Percentiles rank a stretch among this genome's conserved stretches.
phyloP scores from a whole-genome alignment of 306 rosid genomes.

The Cicer judaicum region DNA sequence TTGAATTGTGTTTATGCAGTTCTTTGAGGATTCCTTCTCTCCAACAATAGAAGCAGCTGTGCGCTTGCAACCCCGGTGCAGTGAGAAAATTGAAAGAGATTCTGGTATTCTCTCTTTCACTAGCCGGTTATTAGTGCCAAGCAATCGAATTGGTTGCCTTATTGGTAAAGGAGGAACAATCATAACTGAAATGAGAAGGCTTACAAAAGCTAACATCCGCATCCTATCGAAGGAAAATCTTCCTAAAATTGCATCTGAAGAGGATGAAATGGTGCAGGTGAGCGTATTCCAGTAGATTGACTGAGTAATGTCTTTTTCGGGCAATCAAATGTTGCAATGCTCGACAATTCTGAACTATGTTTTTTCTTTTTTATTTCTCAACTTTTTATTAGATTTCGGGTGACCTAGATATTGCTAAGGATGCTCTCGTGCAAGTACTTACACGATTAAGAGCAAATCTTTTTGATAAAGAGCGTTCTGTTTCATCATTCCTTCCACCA shows the following conservation, averaged over 20 bases:
- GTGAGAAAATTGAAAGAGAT: slow-evolving; percentile 94
- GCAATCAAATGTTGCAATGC: slow-evolving; percentile 13
- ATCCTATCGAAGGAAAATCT: slow-evolving; percentile 82
- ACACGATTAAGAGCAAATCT: slow-evolving; percentile 80
- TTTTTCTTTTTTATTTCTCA: background rate
- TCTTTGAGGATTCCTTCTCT: slow-evolving; percentile 82
- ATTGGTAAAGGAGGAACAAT: slow-evolving; percentile 96
- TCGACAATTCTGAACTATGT: slow-evolving; percentile 18
- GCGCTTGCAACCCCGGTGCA: slow-evolving; percentile 91
- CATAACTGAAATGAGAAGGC: slow-evolving; percentile 89
- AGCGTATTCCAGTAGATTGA: slow-evolving; percentile 21
- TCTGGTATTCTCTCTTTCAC: slow-evolving; percentile 90
- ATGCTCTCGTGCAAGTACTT: slow-evolving; percentile 89
- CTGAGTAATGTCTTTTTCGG: background rate
- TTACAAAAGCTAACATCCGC: slow-evolving; percentile 89
- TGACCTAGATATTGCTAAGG: slow-evolving; percentile 91
- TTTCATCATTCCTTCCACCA: slow-evolving; percentile 77
- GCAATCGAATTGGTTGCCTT: slow-evolving; percentile 94
- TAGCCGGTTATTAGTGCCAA: slow-evolving; percentile 83
- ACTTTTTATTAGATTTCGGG: slow-evolving; percentile 72
- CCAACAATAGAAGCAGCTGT: slow-evolving; percentile 91
- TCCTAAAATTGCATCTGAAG: slow-evolving; percentile 90
- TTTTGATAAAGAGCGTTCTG: slow-evolving; percentile 91
- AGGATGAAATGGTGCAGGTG: slow-evolving; percentile 99
- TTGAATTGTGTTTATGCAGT: slow-evolving; percentile 52